phyloP scores from a whole-genome alignment of 768 basidiomycete genomes.

The Mycena maculata region DNA sequence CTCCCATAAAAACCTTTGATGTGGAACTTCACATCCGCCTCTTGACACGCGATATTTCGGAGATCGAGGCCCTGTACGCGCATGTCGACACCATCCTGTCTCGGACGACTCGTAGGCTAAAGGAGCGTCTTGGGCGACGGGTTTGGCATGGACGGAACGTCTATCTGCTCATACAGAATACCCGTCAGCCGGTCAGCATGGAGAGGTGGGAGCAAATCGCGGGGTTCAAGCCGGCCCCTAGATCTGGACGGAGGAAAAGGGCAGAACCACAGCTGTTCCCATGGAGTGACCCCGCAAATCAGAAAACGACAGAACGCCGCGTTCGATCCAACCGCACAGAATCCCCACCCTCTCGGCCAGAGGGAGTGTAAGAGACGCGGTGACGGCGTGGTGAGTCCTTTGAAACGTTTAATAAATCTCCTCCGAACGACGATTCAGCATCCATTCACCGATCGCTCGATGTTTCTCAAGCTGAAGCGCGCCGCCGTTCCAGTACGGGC shows the following conservation, averaged over 20 bases:
- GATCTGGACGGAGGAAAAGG: slow-evolving; percentile 7
- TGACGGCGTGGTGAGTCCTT: slow-evolving; percentile 10
- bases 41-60: slow-evolving; percentile 63
- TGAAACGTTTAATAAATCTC: not conserved
- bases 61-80: slow-evolving; percentile 58
- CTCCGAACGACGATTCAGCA: not conserved
- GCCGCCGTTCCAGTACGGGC: no score
- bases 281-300: slow-evolving; percentile 16
- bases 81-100: slow-evolving; percentile 56
- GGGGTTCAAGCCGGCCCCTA: slow-evolving; percentile 51
- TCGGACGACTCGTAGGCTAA: slow-evolving; percentile 70
- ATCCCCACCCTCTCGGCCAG: not conserved
- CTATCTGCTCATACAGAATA: slow-evolving; percentile 53
- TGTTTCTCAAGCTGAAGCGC: not conserved
- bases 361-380: not conserved
- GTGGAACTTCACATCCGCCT: slow-evolving; percentile 67
- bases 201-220: slow-evolving; percentile 64
- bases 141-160: slow-evolving; percentile 73
- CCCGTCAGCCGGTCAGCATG: slow-evolving; percentile 50
- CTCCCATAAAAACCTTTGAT: slow-evolving; percentile 57
- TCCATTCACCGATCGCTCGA: not conserved
- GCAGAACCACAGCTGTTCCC: slow-evolving; percentile 6
- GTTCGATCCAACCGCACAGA: not conserved
- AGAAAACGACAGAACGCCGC: not conserved
- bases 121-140: slow-evolving; percentile 83